These are phyloP conservation scores for Melaleuca quinquenervia DNA, from an alignment of 345 rosid species.

Conservation along the genomic window DNA sequence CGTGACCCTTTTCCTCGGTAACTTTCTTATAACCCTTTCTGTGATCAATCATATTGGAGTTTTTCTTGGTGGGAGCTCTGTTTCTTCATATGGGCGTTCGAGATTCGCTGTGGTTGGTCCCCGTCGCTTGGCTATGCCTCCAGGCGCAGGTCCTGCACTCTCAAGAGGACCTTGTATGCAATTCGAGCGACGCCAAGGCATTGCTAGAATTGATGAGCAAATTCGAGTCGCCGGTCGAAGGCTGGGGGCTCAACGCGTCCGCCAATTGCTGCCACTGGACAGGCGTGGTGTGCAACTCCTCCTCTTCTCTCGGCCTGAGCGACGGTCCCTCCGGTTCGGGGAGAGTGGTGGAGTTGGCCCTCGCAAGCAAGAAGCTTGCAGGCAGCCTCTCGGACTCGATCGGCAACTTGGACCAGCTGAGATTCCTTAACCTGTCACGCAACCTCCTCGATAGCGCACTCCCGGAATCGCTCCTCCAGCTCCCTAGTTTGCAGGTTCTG, in stretches of 20 bases:
- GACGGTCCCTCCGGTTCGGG: background rate
- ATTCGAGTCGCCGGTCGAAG: slow-evolving; percentile 20
- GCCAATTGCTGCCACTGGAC: slow-evolving; percentile 1
- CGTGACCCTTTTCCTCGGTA: background rate
- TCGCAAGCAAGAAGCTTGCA: background rate
- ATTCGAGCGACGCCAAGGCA: slow-evolving; percentile 28
- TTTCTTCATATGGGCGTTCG: slow-evolving; percentile 30
- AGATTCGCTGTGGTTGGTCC: slow-evolving; percentile 15
- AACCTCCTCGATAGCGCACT: background rate
- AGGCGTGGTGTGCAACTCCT: background rate
- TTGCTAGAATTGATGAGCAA: slow-evolving; percentile 26
- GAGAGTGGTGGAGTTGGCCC: background rate
- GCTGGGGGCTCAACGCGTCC: background rate
- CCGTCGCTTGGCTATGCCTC: slow-evolving; percentile 14
- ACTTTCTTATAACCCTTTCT: background rate
- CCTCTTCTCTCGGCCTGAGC: background rate
- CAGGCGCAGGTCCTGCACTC: slow-evolving; percentile 14
- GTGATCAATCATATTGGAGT: background rate
- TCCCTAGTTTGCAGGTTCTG: background rate
- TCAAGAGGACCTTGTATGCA: slow-evolving; percentile 27
- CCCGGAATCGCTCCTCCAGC: background rate
- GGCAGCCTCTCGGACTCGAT: background rate
- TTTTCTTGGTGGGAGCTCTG: background rate
- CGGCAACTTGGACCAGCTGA: background rate
- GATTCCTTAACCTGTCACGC: slow-evolving; percentile 1